Conservation (phyloP, 192 early-diverging fungal species). For the Backusella liffmaniae region DNA sequence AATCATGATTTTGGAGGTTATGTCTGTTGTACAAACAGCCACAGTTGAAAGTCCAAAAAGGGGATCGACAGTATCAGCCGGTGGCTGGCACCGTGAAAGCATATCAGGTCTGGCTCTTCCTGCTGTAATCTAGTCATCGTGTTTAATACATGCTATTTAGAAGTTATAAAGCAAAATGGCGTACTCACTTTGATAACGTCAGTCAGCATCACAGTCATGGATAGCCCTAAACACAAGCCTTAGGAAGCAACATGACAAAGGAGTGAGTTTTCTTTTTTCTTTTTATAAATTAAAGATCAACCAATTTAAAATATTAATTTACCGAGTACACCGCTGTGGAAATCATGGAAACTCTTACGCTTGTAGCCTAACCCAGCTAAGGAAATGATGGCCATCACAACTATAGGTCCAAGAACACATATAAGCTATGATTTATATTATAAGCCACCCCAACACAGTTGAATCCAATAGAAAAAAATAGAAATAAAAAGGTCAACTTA, state of each 20-base stretch:
- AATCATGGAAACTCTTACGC: conserved; percentile 38
- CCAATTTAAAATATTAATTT: neutral
- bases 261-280: neutral
- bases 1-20: conserved; percentile 43
- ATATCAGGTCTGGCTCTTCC: conserved; percentile 57
- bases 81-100: conserved; percentile 47
- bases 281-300: neutral
- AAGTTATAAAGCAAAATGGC: neutral
- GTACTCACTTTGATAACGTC: conserved; percentile 43
- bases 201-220: conserved; percentile 47
- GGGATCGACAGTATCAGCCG: conserved; percentile 45
- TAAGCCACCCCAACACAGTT: neutral
- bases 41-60: conserved; percentile 56
- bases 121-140: conserved; percentile 34
- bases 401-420: conserved; percentile 30
- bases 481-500: neutral
- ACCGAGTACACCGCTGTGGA: conserved; percentile 44
- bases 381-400: conserved; percentile 32
- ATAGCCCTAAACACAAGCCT: conserved; percentile 45
- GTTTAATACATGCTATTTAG: neutral
- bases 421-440: conserved; percentile 30
- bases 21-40: conserved; percentile 56
- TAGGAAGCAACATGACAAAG: neutral
- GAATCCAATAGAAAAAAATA: neutral
- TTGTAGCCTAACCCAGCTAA: conserved; percentile 15